phyloP scores from a whole-genome alignment of 441 rosid genomes.

The Eutrema salsugineum region DNA sequence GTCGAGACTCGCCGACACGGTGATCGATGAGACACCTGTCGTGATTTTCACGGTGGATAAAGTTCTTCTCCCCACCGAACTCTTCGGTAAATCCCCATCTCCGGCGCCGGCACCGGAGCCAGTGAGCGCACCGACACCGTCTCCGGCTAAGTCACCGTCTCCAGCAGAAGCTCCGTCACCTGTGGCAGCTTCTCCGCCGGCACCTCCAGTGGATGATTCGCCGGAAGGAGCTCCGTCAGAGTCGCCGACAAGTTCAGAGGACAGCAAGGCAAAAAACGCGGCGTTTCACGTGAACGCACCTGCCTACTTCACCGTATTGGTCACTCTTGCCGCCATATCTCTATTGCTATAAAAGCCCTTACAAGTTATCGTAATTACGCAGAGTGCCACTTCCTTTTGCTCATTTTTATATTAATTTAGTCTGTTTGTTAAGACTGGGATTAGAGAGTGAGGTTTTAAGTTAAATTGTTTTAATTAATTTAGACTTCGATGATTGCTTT shows the following conservation, averaged over 20 bases:
- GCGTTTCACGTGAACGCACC: conserved; percentile 45
- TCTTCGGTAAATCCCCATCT: conserved; percentile 66
- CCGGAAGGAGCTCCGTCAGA: conserved; percentile 66
- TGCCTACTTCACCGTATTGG: conserved; percentile 30
- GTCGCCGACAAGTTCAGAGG: conserved; percentile 45
- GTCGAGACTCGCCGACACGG: conserved; percentile 68
- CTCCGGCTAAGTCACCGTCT: conserved; percentile 37
- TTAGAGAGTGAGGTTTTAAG: conserved; percentile 2
- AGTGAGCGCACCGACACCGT: conserved; percentile 53
- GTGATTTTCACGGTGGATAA: conserved; percentile 71
- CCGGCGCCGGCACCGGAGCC: conserved; percentile 56
- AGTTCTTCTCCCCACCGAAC: conserved; percentile 56
- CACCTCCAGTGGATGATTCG: conserved; percentile 59
- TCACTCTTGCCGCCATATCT: conserved; percentile 14
- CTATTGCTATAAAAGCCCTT: not conserved
- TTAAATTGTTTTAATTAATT: not conserved
- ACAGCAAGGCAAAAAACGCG: conserved; percentile 44
- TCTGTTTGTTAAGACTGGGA: conserved; percentile 15
- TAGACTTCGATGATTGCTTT: not conserved
- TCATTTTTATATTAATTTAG: not conserved
- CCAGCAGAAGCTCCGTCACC: conserved; percentile 65
- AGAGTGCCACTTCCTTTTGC: not conserved
- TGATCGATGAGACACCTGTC: conserved; percentile 64
- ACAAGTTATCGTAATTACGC: not conserved
- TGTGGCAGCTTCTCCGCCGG: conserved; percentile 66